Conservation (phyloP, 108 stramenopile genomes). For the Stephanodiscus triporus region DNA sequence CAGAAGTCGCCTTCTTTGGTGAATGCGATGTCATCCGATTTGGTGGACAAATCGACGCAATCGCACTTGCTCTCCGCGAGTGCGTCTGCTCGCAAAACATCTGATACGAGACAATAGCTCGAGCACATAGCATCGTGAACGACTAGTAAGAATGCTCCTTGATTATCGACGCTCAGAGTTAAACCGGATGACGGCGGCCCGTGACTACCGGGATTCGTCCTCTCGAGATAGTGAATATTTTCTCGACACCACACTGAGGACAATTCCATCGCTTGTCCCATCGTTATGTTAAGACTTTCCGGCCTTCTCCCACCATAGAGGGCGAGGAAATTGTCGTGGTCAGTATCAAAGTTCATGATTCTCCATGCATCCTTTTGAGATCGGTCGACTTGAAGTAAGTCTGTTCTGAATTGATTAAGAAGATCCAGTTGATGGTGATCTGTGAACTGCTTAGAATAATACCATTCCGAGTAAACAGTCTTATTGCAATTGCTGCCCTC, state of each 20-base stretch:
- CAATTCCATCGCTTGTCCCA: slow-evolving; percentile 25
- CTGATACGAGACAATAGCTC: slow-evolving; percentile 23
- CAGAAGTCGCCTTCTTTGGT: slow-evolving; percentile 19
- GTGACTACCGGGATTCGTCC: slow-evolving; percentile 6
- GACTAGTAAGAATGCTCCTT: slow-evolving; percentile 2
- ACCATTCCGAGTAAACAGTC: not conserved
- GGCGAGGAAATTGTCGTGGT: not conserved
- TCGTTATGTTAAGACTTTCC: slow-evolving; percentile 10
- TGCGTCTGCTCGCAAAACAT: slow-evolving; percentile 8
- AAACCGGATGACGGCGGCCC: not conserved
- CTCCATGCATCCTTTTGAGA: slow-evolving; percentile 13
- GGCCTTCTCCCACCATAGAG: slow-evolving; percentile 13
- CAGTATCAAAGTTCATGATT: slow-evolving; percentile 21
- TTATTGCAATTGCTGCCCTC: no score
- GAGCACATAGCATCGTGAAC: slow-evolving; percentile 28
- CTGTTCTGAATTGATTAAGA: not conserved
- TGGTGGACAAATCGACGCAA: slow-evolving; percentile 21
- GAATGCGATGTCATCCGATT: not conserved
- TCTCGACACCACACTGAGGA: slow-evolving; percentile 18
- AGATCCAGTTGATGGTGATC: not conserved
- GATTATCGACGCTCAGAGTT: not conserved
- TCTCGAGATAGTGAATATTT: not conserved
- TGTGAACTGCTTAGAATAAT: not conserved
- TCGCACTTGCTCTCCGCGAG: slow-evolving; percentile 8
- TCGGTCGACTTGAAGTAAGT: slow-evolving; percentile 16